Evolutionary conservation across 2,329 filamentous ascomycete species (phyloP), one percentile per base, ranked within the genome.

Genomic region (Hypocreales sp.): DNA sequence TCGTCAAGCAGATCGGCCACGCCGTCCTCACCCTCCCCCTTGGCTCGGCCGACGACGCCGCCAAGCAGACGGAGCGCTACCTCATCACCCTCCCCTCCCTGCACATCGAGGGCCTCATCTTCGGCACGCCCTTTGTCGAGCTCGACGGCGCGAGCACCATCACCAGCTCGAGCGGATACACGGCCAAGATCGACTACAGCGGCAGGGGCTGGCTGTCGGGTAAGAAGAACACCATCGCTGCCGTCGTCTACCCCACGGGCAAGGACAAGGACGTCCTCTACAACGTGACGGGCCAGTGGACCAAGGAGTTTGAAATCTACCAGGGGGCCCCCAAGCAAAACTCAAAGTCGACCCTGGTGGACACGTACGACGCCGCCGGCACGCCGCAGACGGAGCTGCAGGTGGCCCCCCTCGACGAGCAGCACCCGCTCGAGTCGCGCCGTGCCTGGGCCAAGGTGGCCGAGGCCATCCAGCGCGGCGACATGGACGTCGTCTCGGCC

Each of bases 131-230:
- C 4, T 94, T 90, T 45, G 78, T 94, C 37, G 90, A 98, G 54
- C 67, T 95, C 23, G 83, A 93, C 46, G 77, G 78, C 43, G 71
- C 68, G 34, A 84, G 79, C 40, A 82, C 79, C 56, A 94, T 98
- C 42, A 71, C 74, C 30, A 90, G 82, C 37, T 90, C 79, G 15
- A 79, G 76, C 3, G 87, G 90, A 28, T 94, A 78, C 58, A 79
- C 83, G 5, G 71, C 82, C 37, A 86, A 83, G 58, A 80, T 95
- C 44, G 83, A 93, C 49, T 98, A 93, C 60, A 79, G 73, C 34
- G 86, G 87, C 44, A 87, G 83, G 50, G 87, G 87, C 31, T 98
- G 87, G 87, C 55, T 98, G 8, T 84, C 79, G 24, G 90, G 87
- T 39, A 92, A 92, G 65, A 94, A 93, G 62, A 95, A 95, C 59